Evolutionary conservation across 2,329 filamentous ascomycete genomes (phyloP).

Genomic region (Penicillium sp.): DNA sequence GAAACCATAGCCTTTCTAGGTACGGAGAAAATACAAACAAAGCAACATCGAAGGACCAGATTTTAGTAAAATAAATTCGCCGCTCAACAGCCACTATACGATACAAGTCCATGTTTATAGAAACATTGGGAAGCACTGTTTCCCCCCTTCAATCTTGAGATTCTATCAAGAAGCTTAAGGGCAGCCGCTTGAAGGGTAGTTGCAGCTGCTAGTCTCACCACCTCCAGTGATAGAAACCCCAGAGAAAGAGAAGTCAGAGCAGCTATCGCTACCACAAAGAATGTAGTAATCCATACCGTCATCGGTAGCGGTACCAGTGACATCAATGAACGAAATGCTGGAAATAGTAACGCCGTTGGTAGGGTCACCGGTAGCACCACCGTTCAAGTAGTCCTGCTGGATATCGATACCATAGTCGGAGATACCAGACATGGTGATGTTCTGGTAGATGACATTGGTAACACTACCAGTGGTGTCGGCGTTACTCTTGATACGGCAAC

Average conservation of each 20-base stretch:
- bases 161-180: background rate
- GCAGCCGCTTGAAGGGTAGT: slow-evolving; percentile 21
- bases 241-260: slow-evolving; percentile 37
- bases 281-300: slow-evolving; percentile 38
- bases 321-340: slow-evolving; percentile 36
- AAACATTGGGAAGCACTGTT: background rate
- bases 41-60: background rate
- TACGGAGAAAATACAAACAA: background rate
- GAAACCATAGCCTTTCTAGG: too few species aligned
- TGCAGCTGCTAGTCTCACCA: slow-evolving; percentile 25
- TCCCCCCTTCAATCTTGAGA: too few species aligned
- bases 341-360: slow-evolving; percentile 41
- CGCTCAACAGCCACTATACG: background rate
- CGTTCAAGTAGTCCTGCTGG: slow-evolving; percentile 56
- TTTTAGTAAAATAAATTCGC: background rate
- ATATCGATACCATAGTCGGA: slow-evolving; percentile 53
- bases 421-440: slow-evolving; percentile 48
- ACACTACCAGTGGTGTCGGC: slow-evolving; percentile 40
- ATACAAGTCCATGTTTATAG: background rate
- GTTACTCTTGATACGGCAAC: slow-evolving; percentile 43
- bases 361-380: slow-evolving; percentile 39
- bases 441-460: slow-evolving; percentile 47
- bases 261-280: slow-evolving; percentile 43
- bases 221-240: slow-evolving; percentile 40
- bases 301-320: slow-evolving; percentile 35